phyloP scores from a whole-genome alignment of 257 asterid species.

The Solanum lignicaule region DNA sequence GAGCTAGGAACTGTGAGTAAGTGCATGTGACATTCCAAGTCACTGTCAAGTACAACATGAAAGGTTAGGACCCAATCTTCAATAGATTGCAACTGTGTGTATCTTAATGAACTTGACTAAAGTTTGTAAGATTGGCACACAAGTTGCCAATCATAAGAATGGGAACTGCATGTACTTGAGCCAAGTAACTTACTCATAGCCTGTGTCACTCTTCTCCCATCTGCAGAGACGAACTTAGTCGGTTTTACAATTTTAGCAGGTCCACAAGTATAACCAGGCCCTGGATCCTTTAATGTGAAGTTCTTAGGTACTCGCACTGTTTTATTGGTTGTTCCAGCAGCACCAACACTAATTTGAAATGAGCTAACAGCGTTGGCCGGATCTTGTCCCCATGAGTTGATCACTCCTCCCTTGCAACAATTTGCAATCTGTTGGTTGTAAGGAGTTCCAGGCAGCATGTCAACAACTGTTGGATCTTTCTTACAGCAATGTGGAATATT shows the following conservation, averaged over 20 bases:
- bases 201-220: conserved; percentile 70
- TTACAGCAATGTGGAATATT: conserved; percentile 74
- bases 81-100: background rate
- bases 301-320: conserved; percentile 71
- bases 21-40: conserved; percentile 56
- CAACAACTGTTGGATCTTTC: conserved; percentile 67
- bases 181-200: conserved; percentile 64
- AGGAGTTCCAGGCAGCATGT: conserved; percentile 71
- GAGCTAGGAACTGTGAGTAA: conserved; percentile 85
- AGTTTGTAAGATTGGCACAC: background rate
- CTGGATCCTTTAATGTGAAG: conserved; percentile 69
- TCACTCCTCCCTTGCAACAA: conserved; percentile 83
- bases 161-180: background rate
- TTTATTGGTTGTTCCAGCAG: conserved; percentile 68
- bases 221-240: conserved; percentile 45
- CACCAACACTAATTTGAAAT: conserved; percentile 67
- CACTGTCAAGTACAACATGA: conserved; percentile 16
- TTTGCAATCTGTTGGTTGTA: conserved; percentile 81
- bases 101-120: background rate
- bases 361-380: conserved; percentile 56
- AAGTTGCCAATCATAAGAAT: background rate
- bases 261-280: conserved; percentile 85
- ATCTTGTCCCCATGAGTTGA: conserved; percentile 69
- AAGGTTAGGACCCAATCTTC: background rate
- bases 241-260: conserved; percentile 64